Evolutionary conservation across 139 green algal species (phyloP).

Genomic region (Edaphochlamys debaryana): DNA sequence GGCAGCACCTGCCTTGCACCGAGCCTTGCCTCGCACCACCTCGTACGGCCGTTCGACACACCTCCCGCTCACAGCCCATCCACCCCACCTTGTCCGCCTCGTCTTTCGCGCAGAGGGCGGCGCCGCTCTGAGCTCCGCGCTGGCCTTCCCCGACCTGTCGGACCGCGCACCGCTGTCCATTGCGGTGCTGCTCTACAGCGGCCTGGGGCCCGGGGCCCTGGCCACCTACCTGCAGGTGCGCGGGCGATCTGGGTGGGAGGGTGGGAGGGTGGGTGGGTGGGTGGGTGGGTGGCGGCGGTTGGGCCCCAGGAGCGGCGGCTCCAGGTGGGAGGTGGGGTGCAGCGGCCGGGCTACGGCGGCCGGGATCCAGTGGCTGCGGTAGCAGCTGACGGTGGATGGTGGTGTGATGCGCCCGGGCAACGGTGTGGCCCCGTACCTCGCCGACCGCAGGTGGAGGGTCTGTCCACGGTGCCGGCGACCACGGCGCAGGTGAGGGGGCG

Average conservation of each 20-base stretch:
- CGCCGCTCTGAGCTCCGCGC: not conserved
- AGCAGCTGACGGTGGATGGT: not conserved
- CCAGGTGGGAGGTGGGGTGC: no score
- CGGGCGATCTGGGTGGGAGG: no score
- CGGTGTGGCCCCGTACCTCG: not conserved
- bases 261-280: not conserved
- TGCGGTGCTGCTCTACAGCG: constrained; percentile 49
- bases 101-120: not conserved
- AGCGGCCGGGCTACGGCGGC: not conserved
- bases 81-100: not conserved
- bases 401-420: not conserved
- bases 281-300: not conserved
- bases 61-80: no score
- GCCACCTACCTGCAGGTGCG: constrained; percentile 60
- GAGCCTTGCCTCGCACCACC: not conserved
- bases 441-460: not conserved
- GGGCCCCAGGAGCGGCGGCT: not conserved
- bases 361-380: not conserved
- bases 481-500: constrained; percentile 9
- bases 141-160: constrained; percentile 32
- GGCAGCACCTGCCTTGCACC: not conserved
- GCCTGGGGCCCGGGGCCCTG: constrained; percentile 56
- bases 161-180: not conserved
- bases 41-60: no score
- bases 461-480: constrained; percentile 25